These are phyloP conservation scores for Pseudomassariella vexata DNA, from an alignment of 2,329 filamentous ascomycete species.

Conservation along the genomic window DNA sequence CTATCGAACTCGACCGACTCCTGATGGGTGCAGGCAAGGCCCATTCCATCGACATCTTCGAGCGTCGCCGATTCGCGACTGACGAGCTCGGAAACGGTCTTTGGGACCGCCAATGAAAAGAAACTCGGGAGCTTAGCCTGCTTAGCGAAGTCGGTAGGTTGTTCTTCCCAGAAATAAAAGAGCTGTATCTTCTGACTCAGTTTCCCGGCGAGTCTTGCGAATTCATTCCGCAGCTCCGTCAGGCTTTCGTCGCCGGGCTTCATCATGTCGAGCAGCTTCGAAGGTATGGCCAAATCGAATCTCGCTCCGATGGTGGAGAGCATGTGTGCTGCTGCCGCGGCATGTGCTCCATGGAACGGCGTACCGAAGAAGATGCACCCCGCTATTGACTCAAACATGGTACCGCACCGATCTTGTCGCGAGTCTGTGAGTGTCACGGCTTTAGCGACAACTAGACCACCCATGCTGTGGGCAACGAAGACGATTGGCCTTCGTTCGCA, in stretches of 20 bases:
- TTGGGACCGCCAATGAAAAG: conserved; percentile 23
- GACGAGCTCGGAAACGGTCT: conserved; percentile 31
- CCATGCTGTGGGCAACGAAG: conserved; percentile 38
- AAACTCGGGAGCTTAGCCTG: conserved; percentile 25
- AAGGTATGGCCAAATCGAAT: conserved; percentile 23
- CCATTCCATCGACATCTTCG: conserved; percentile 27
- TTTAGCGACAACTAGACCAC: conserved; percentile 36
- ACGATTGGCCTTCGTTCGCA: conserved; percentile 30
- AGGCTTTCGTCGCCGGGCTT: conserved; percentile 31
- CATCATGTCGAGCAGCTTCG: conserved; percentile 33
- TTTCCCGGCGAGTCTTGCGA: conserved; percentile 29
- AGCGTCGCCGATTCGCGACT: conserved; percentile 33
- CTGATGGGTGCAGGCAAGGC: conserved; percentile 30
- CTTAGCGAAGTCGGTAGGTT: conserved; percentile 30
- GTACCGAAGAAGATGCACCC: conserved; percentile 35
- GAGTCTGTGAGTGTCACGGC: conserved; percentile 28
- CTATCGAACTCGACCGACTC: conserved; percentile 36
- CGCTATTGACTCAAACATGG: conserved; percentile 34
- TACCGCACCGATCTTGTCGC: conserved; percentile 26
- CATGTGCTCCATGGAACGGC: conserved; percentile 31
- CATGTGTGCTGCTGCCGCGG: conserved; percentile 31
- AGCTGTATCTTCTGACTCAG: conserved; percentile 29
- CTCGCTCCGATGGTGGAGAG: conserved; percentile 27
- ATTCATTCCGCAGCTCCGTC: conserved; percentile 30
- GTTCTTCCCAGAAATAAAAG: conserved; percentile 33